Conservation (phyloP, 371 early-diverging fungal genomes). For the Actinomortierella wolfii region DNA sequence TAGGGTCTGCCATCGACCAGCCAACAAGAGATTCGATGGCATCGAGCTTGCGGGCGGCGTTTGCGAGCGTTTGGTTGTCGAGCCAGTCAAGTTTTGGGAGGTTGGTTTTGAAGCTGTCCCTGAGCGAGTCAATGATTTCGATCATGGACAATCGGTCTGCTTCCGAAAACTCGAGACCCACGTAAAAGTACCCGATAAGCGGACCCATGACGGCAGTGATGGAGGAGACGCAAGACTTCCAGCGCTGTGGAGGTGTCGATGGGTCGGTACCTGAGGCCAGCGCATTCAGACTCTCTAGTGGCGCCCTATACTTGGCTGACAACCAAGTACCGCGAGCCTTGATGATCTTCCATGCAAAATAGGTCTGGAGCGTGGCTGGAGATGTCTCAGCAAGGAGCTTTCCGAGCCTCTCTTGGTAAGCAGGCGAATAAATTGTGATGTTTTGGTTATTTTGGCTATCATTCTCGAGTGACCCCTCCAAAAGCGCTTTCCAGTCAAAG, state of each 20-base stretch:
- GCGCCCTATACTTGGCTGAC: slow-evolving; percentile 36
- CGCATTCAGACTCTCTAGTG: slow-evolving; percentile 43
- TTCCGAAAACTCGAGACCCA: slow-evolving; percentile 49
- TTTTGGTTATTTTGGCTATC: slow-evolving; percentile 30
- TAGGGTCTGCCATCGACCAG: slow-evolving; percentile 53
- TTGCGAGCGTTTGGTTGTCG: slow-evolving; percentile 51
- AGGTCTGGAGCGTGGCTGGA: slow-evolving; percentile 45
- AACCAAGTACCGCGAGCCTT: slow-evolving; percentile 31
- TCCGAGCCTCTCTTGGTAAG: slow-evolving; percentile 48
- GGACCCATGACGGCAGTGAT: slow-evolving; percentile 54
- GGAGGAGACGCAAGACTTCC: slow-evolving; percentile 49
- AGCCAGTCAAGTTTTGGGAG: slow-evolving; percentile 58
- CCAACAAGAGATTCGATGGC: slow-evolving; percentile 51
- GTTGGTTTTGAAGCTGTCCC: slow-evolving; percentile 44
- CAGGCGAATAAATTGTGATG: slow-evolving; percentile 50
- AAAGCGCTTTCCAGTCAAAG: slow-evolving; percentile 51
- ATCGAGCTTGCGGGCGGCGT: slow-evolving; percentile 55
- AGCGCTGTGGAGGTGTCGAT: slow-evolving; percentile 47
- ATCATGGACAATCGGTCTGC: slow-evolving; percentile 39
- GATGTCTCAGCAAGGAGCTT: slow-evolving; percentile 35
- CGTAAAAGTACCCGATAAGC: slow-evolving; percentile 59
- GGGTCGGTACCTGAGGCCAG: slow-evolving; percentile 51
- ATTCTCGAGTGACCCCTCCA: slow-evolving; percentile 42
- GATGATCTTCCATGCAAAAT: slow-evolving; percentile 46
- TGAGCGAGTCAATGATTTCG: slow-evolving; percentile 50